Base-by-base conservation (phyloP, 1,139 yeast genomes). In the Saccharomyces hybrid region DNA sequence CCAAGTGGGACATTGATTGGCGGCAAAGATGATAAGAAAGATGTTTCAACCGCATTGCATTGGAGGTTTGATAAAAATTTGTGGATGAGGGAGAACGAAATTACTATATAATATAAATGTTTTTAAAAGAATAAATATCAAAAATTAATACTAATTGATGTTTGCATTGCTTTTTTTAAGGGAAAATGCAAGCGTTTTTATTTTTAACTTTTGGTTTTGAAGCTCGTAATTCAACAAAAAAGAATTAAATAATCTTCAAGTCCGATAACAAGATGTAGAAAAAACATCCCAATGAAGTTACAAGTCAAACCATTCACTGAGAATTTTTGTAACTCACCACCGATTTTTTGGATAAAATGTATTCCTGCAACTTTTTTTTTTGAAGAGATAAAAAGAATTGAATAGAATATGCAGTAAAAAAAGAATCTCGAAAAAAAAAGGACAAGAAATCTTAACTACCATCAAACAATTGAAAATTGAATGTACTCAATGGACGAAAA, bases 391-490 rank as follows among this genome's bases (percentile, higher is more conserved):
- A 8, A 5, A 9, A 30, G 5, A 4, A 70, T 75, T 20, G 23
- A 20, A 20, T 30, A 73, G 78, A 27, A 70, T 73, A 51, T 91
- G 86, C 68, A 86, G 91, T 91, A 80, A 89, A 74, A 74, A 77
- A 83, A 59, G 73, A 73, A 71, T 73, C 44, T 76, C 76, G 58
- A 82, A 85, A 80, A 75, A 76, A 52, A 68, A 70, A 16, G 89
- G 84, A 66, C 67, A 70, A 47, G 89, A 47, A 89, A 84, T 61
- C 78, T 84, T 49, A 73, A 25, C n/a, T 49, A 52, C 48, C 50
- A 32, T 4, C 7, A 14, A 16, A 14, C 5, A 16, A 27, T 13
- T 8, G n/a, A 52, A 41, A 16, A 34, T 41, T 25, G 23, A 49
- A 31, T 11, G 13, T 9, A n/a, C 8, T 5, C 38, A 25, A 53